Evolutionary conservation across 805 yeast genomes (phyloP), one percentile per base, ranked within the genome.

Genomic region (Yueomyces sp.): DNA sequence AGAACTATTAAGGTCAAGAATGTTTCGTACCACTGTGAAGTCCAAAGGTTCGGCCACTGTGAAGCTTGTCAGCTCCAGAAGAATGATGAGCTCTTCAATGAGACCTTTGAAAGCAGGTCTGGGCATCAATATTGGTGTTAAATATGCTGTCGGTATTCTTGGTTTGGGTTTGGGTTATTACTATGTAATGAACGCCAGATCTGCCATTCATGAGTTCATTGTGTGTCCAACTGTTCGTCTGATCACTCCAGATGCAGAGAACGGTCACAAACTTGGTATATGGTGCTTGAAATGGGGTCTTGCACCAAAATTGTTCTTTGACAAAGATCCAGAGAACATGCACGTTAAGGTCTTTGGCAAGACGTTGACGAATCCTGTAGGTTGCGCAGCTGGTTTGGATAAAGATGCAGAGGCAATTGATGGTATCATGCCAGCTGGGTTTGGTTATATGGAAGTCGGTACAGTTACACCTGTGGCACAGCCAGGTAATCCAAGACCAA

Each of bases 371-470:
- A 79, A 81, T 44, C 96, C 97, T 28, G 68, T 90, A 41, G 96
- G 96, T 11, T 72, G 88, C 53, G 96, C 97, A 41, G 97, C 97
- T 28, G 97, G 97, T 9, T 73, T 90, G 50, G 97, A 90, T 63
- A 90, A 90, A 65, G 81, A 88, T 55, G 97, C 85, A 42, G 94
- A 86, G 56, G 95, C 85, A 26, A 77, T 90, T 51, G 96, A 90
- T 53, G 66, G 87, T 0, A 69, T 90, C 46, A 79, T 81, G 52
- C 71, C 79, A 49, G 58, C 74, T 44, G 97, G 97, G 2, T 88
- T 88, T 55, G 77, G 90, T 12, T 85, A 85, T 60, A 92, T 86
- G 50, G 97, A 90, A 63, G 74, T 90, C 47, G 97, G 97, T 2
- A 84, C 95, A 2, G 79, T 90, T 41, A 90, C 97, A 5, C 97